phyloP scores from a whole-genome alignment of 2,329 filamentous ascomycete species.

The Xylariaceae sp. region DNA sequence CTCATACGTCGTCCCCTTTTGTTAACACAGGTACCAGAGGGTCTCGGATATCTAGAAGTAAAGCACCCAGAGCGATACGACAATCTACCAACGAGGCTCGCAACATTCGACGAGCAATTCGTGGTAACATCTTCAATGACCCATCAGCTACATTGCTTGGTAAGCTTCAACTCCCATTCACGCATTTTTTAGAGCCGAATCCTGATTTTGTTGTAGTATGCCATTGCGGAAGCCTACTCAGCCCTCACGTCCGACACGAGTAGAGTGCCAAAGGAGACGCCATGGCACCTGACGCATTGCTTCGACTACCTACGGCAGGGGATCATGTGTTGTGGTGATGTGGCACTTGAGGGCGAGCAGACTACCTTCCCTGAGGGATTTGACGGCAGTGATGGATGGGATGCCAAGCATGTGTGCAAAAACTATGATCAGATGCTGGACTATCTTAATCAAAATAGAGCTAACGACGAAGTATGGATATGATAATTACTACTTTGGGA shows the following conservation, averaged over 20 bases:
- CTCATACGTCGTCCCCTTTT: neutral
- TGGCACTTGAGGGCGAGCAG: conserved; percentile 45
- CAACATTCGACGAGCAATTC: conserved; percentile 39
- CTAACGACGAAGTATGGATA: conserved; percentile 46
- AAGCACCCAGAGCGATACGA: conserved; percentile 43
- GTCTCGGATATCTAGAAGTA: conserved; percentile 49
- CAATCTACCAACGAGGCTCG: conserved; percentile 45
- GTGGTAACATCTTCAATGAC: conserved; percentile 51
- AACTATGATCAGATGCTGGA: conserved; percentile 45
- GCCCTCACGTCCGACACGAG: conserved; percentile 39
- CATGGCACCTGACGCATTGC: conserved; percentile 49
- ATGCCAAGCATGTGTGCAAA: conserved; percentile 50
- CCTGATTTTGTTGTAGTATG: conserved; percentile 32
- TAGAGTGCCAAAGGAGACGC: conserved; percentile 39
- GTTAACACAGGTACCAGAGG: conserved; percentile 33
- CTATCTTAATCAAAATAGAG: conserved; percentile 44
- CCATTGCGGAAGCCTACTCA: conserved; percentile 47
- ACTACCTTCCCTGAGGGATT: conserved; percentile 47
- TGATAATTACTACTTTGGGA: too few relatives aligned
- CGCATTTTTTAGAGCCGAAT: conserved; percentile 4
- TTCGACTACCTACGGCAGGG: conserved; percentile 39
- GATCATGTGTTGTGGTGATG: conserved; percentile 40
- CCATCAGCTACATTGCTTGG: conserved; percentile 52
- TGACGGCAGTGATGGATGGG: conserved; percentile 50
- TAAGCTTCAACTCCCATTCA: conserved; percentile 24